Evolutionary conservation across 192 early-diverging fungal species (phyloP).

Genomic region (Mortierella alpina): DNA sequence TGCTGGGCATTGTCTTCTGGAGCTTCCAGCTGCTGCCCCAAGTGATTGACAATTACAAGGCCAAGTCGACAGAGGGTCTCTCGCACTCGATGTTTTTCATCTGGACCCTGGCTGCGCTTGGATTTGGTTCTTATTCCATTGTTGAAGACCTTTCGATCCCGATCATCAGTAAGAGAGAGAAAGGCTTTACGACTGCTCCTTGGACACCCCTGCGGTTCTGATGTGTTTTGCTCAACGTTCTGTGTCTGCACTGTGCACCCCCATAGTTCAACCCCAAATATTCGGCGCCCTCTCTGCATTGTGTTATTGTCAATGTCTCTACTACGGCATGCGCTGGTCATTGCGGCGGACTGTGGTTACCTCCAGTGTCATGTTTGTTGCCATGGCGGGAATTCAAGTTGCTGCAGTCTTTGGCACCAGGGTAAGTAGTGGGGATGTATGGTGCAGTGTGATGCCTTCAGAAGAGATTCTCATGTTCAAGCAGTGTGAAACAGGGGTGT

Average conservation of each 20-base stretch:
- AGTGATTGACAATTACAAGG: slow-evolving; percentile 56
- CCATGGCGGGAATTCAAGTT: slow-evolving; percentile 15
- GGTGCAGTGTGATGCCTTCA: too few relatives aligned
- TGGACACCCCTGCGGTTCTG: too few relatives aligned
- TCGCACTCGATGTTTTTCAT: slow-evolving; percentile 55
- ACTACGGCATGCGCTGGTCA: slow-evolving; percentile 35
- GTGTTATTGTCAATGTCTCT: slow-evolving; percentile 53
- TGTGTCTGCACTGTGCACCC: slow-evolving; percentile 2
- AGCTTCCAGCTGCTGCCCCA: slow-evolving; percentile 63
- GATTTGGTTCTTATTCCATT: slow-evolving; percentile 58
- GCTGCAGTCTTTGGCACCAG: slow-evolving; percentile 33
- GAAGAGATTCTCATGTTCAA: too few relatives aligned
- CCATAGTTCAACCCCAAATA: slow-evolving; percentile 56
- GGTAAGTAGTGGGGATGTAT: slow-evolving; percentile 6
- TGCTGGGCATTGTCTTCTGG: slow-evolving; percentile 61
- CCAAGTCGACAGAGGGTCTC: slow-evolving; percentile 53
- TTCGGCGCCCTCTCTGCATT: slow-evolving; percentile 53
- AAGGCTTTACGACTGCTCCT: slow-evolving; percentile 25
- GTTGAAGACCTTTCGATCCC: slow-evolving; percentile 56
- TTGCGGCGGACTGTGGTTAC: not conserved
- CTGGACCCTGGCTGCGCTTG: slow-evolving; percentile 49
- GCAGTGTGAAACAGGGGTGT: too few relatives aligned
- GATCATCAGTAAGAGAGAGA: slow-evolving; percentile 22
- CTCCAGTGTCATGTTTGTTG: not conserved
- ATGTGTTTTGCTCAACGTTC: slow-evolving; percentile 28